Percentiles rank a stretch among this genome's conserved stretches.
phyloP scores from a whole-genome alignment of 495 filamentous ascomycete genomes.

The Penicillium simplicissimum region DNA sequence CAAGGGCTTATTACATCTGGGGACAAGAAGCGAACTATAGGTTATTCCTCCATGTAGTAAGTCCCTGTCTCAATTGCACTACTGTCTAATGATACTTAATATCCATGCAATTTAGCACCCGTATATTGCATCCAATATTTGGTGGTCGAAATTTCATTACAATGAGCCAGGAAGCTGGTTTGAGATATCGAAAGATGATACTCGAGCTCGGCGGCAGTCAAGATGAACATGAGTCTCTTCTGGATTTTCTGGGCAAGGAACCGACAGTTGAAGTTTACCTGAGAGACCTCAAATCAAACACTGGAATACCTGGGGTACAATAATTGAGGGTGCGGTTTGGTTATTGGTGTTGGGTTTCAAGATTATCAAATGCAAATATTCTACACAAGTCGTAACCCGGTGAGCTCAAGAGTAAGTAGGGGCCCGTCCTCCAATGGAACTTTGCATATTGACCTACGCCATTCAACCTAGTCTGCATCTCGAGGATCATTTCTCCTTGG shows the following conservation, averaged over 20 bases:
- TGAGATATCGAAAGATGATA: slow-evolving; percentile 10
- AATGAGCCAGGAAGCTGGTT: slow-evolving; percentile 7
- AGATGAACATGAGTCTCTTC: not conserved
- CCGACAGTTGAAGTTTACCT: not conserved
- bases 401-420: no score
- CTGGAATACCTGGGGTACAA: not conserved
- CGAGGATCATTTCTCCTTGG: no score
- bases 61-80: not conserved
- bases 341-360: no score
- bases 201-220: slow-evolving; percentile 10
- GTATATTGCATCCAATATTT: not conserved
- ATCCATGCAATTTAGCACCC: not conserved
- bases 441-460: no score
- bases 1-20: slow-evolving; percentile 16
- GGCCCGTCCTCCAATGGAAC: no score
- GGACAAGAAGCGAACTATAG: slow-evolving; percentile 15
- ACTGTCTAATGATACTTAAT: not conserved
- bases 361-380: no score
- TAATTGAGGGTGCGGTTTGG: no score
- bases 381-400: no score
- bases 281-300: not conserved
- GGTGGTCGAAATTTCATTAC: not conserved
- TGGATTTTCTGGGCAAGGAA: not conserved
- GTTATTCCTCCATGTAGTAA: slow-evolving; percentile 17
- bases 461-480: no score